These are phyloP conservation scores for Leishmania arabica DNA, from an alignment of 208 protist species.

Conservation along the genomic window DNA sequence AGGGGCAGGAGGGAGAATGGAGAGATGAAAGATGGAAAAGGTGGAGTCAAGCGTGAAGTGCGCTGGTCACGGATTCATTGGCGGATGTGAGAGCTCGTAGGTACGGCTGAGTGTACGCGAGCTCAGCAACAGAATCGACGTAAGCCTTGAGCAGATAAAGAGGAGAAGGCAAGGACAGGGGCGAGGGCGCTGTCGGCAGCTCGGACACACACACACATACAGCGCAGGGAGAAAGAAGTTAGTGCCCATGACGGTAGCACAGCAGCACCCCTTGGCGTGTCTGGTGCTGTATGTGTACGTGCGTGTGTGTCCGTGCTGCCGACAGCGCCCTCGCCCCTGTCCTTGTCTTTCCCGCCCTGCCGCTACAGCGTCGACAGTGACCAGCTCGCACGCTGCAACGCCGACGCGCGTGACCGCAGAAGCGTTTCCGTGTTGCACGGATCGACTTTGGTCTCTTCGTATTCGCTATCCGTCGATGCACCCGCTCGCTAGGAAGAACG, in stretches of 20 bases:
- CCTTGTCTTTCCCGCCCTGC: not conserved
- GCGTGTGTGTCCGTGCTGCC: not conserved
- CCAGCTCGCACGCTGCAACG: not conserved
- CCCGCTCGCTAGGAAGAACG: not conserved
- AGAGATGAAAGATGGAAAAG: not conserved
- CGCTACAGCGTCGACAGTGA: not conserved
- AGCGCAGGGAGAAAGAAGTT: not conserved
- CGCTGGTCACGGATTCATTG: not conserved
- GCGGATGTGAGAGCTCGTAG: not conserved
- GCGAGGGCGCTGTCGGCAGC: not conserved
- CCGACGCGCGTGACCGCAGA: not conserved
- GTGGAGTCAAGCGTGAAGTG: not conserved
- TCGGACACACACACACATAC: not conserved
- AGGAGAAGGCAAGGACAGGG: not conserved
- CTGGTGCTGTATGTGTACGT: not conserved
- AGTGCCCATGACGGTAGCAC: not conserved
- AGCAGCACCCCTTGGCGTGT: not conserved
- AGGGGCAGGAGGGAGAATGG: not conserved
- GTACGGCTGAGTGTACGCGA: not conserved
- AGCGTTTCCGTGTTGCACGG: not conserved
- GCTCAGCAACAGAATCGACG: not conserved
- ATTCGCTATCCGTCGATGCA: not conserved
- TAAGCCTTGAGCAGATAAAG: constrained; percentile 27
- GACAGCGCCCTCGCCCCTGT: not conserved
- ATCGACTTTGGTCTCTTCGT: not conserved